phyloP scores from a whole-genome alignment of 2,329 filamentous ascomycete species.

The Helminthosporium solani region DNA sequence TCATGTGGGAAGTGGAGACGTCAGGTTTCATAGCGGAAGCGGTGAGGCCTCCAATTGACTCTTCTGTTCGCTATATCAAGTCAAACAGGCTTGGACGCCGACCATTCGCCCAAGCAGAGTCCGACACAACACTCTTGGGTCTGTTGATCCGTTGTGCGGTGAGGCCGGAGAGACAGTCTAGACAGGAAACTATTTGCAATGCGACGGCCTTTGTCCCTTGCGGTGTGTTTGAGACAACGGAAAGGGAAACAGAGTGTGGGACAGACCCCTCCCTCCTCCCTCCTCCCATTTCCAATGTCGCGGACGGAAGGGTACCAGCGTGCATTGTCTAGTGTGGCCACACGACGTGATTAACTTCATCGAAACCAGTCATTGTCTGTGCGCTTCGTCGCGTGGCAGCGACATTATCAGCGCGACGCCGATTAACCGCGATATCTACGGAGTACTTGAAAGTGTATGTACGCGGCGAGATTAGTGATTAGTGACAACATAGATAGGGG shows the following conservation, averaged over 20 bases:
- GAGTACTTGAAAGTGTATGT: too few species aligned
- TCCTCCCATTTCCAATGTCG: conserved; percentile 18
- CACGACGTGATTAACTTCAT: conserved; percentile 2
- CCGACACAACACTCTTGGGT: conserved; percentile 16
- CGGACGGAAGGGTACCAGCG: conserved; percentile 17
- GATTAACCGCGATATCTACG: too few species aligned
- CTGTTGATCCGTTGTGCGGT: conserved; percentile 25
- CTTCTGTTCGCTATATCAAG: conserved; percentile 3
- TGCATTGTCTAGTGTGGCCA: conserved; percentile 22
- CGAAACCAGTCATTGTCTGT: not conserved
- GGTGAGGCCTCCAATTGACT: conserved; percentile 27
- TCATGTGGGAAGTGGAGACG: conserved; percentile 17
- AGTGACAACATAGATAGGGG: not conserved
- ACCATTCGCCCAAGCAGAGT: conserved; percentile 15
- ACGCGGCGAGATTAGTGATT: not conserved
- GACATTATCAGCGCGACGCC: not conserved
- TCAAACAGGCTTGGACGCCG: conserved; percentile 16
- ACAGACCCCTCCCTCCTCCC: too few species aligned
- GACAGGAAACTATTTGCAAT: conserved; percentile 13
- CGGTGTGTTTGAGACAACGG: conserved; percentile 20
- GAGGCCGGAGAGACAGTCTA: conserved; percentile 15
- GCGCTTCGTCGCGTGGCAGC: not conserved
- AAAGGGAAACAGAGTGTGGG: conserved; percentile 9
- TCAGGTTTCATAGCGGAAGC: conserved; percentile 22
- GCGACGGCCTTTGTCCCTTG: conserved; percentile 14